These are phyloP conservation scores for Carex sylvatica DNA, from an alignment of 202 grass and related monocot species.

Conservation along the genomic window DNA sequence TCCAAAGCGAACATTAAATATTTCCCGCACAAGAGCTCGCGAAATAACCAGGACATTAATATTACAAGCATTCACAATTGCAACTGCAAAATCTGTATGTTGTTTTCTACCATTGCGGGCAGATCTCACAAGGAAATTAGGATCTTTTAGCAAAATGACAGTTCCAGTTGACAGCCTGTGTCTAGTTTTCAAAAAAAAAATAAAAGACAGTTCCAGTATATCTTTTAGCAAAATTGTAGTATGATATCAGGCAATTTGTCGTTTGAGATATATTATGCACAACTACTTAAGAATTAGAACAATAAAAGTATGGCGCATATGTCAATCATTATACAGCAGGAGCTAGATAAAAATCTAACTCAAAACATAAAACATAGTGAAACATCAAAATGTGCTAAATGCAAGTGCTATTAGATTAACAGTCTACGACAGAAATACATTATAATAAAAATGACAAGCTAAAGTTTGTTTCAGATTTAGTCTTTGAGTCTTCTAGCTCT, in stretches of 20 bases:
- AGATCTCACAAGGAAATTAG: background rate
- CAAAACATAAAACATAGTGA: background rate
- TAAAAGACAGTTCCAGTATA: background rate
- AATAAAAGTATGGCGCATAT: background rate
- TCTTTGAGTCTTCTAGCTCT: constrained; percentile 40
- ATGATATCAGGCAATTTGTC: background rate
- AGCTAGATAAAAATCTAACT: constrained; percentile 4
- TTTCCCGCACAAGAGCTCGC: background rate
- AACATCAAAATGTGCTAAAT: constrained; percentile 11
- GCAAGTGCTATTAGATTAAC: background rate
- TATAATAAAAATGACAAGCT: background rate
- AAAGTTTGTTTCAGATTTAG: background rate
- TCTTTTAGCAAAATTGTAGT: background rate
- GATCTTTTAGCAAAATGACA: background rate
- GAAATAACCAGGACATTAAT: background rate
- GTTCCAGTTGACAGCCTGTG: no score
- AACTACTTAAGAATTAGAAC: background rate
- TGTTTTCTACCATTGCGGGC: no score
- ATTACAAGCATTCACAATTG: background rate
- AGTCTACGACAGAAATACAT: constrained; percentile 4
- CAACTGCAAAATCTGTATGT: background rate
- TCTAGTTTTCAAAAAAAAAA: no score
- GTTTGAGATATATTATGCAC: background rate
- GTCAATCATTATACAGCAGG: constrained; percentile 9
- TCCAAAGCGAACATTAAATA: background rate